A percentile compares a stretch with the other conserved stretches of the same genome.
phyloP scores from a whole-genome alignment of 1,284 basidiomycete genomes.

The Neonothopanus nambi region DNA sequence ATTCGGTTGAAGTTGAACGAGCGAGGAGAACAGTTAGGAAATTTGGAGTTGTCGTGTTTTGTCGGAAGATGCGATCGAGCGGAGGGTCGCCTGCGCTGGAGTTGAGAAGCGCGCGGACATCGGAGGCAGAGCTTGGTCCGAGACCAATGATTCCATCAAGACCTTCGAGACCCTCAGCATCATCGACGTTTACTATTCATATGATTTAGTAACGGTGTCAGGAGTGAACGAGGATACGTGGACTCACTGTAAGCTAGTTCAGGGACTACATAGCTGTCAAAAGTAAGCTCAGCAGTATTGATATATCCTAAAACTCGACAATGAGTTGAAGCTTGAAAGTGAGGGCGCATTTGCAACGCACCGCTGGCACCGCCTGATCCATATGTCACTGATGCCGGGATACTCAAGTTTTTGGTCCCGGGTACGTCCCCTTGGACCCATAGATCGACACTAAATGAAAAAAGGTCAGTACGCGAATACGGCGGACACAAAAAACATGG shows the following conservation, averaged over 20 bases:
- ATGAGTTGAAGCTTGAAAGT: neutral
- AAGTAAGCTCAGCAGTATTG: neutral
- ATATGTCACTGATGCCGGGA: neutral
- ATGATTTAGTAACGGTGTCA: neutral
- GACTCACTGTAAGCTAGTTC: conserved; percentile 1
- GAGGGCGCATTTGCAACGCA: neutral
- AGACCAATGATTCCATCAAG: neutral
- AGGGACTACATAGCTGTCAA: neutral
- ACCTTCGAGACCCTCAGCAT: neutral
- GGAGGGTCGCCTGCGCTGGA: neutral
- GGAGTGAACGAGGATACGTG: too few species aligned
- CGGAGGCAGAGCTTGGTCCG: neutral
- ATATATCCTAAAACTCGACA: neutral
- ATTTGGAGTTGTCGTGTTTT: neutral
- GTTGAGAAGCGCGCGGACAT: neutral
- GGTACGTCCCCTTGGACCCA: neutral
- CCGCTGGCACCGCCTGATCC: neutral
- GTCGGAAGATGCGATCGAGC: neutral
- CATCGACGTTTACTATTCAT: neutral
- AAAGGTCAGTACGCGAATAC: too few species aligned
- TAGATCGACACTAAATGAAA: neutral
- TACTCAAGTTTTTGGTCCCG: neutral
- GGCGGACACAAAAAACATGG: neutral
- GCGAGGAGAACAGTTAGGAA: neutral
- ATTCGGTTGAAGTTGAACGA: neutral